A percentile compares a stretch with the other conserved stretches of the same genome.
Evolutionary conservation across 345 rosid species (phyloP).

Genomic region (Eucalyptus regnans): DNA sequence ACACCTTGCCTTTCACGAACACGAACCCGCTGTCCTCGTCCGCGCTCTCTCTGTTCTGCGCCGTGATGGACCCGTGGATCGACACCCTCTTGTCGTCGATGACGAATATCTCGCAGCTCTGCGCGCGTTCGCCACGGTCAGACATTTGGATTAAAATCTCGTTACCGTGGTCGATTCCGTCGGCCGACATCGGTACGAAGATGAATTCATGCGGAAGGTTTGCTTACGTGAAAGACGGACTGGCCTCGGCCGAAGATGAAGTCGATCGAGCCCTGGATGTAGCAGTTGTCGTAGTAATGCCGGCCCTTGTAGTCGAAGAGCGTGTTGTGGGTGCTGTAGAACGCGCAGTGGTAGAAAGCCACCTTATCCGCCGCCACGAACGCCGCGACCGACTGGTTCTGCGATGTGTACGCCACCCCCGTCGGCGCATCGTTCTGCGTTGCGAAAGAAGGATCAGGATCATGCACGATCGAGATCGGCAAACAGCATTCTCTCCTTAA

Average conservation of each 20-base stretch:
- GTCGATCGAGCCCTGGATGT: conserved; percentile 89
- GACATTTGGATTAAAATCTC: background rate
- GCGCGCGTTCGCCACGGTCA: background rate
- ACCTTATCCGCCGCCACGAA: conserved; percentile 69
- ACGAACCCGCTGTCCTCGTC: conserved; percentile 58
- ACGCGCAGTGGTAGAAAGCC: conserved; percentile 87
- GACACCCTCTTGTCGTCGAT: conserved; percentile 57
- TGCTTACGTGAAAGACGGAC: conserved; percentile 48
- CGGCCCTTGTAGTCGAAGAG: conserved; percentile 93
- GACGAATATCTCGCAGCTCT: conserved; percentile 78
- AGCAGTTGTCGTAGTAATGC: conserved; percentile 73
- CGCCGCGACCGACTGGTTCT: conserved; percentile 91
- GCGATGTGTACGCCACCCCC: conserved; percentile 84
- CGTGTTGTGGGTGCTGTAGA: conserved; percentile 83
- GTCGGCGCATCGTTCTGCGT: conserved; percentile 82
- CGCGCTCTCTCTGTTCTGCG: conserved; percentile 46
- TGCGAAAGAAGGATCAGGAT: background rate
- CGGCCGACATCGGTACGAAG: background rate
- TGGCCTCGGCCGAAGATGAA: conserved; percentile 92
- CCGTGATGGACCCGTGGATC: conserved; percentile 72
- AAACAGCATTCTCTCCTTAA: background rate
- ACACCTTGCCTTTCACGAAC: conserved; percentile 59
- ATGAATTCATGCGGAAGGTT: background rate
- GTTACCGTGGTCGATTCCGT: background rate
- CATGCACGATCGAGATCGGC: background rate